Conservation (phyloP, 495 filamentous ascomycete genomes). For the Hypoxylon fuscum region DNA sequence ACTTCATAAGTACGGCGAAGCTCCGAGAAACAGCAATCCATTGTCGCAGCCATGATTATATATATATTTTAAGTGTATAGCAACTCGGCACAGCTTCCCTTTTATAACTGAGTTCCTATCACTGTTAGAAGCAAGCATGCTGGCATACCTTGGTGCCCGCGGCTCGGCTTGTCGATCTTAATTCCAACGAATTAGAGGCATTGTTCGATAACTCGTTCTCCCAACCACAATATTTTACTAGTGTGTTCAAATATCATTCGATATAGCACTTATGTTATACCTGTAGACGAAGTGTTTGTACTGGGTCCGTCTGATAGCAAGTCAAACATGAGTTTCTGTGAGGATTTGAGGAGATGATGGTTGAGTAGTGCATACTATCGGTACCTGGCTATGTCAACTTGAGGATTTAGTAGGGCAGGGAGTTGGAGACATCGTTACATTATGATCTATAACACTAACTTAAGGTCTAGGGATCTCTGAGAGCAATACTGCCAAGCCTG, state of each 20-base stretch:
- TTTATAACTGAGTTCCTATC: not conserved
- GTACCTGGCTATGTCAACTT: not conserved
- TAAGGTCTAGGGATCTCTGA: constrained; percentile 11
- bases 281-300: not conserved
- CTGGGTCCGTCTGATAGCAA: not conserved
- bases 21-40: too few relatives aligned
- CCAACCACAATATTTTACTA: not conserved
- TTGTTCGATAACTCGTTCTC: not conserved
- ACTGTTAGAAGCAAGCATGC: not conserved
- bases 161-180: not conserved
- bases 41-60: too few relatives aligned
- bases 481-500: constrained; percentile 7
- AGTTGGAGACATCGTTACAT: constrained; percentile 2
- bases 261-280: not conserved
- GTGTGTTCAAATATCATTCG: not conserved
- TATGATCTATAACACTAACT: constrained; percentile 14
- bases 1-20: too few relatives aligned
- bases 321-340: not conserved
- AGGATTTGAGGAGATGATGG: not conserved
- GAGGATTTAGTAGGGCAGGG: not conserved
- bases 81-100: not conserved
- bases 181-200: not conserved
- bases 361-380: not conserved
- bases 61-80: not conserved
- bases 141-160: not conserved